These are phyloP conservation scores for Glaciozyma martinii DNA, from an alignment of 768 basidiomycete genomes.

Conservation along the genomic window DNA sequence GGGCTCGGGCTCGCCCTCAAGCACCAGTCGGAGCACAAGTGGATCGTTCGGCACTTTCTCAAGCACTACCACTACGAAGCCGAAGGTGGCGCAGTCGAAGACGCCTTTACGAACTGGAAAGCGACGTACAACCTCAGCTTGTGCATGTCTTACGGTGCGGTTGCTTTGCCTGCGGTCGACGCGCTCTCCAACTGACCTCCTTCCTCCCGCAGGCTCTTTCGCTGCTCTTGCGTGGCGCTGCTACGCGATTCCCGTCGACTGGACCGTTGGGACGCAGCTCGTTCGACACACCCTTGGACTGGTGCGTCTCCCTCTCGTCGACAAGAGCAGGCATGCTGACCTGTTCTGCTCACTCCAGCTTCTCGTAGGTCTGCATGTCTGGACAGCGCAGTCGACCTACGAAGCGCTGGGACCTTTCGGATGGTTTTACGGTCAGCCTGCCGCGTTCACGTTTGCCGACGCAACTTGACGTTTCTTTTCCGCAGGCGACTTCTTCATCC, in stretches of 20 bases:
- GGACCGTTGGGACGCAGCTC: conserved; percentile 79
- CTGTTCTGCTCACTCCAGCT: conserved; percentile 45
- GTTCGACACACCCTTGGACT: conserved; percentile 79
- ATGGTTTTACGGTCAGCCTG: conserved; percentile 96
- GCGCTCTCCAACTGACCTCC: neutral
- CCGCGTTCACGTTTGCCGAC: conserved; percentile 48
- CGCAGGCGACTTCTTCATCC: conserved; percentile 41
- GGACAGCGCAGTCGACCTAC: conserved; percentile 82
- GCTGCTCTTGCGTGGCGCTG: conserved; percentile 80
- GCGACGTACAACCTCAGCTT: conserved; percentile 80
- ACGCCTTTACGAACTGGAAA: conserved; percentile 96
- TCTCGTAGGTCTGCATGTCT: conserved; percentile 75
- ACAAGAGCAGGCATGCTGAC: conserved; percentile 9
- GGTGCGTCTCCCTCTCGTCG: conserved; percentile 49
- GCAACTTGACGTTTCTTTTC: neutral
- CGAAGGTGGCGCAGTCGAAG: conserved; percentile 69
- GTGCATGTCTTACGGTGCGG: conserved; percentile 85
- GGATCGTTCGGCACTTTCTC: conserved; percentile 76
- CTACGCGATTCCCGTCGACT: conserved; percentile 68
- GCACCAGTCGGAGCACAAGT: conserved; percentile 76
- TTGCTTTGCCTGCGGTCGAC: neutral
- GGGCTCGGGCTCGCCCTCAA: conserved; percentile 75
- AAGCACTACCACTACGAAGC: conserved; percentile 81
- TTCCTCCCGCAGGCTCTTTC: conserved; percentile 58
- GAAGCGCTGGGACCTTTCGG: conserved; percentile 92